These are phyloP conservation scores for Phlyctochytrium planicorne DNA, from an alignment of 192 early-diverging fungal genomes.

Conservation along the genomic window DNA sequence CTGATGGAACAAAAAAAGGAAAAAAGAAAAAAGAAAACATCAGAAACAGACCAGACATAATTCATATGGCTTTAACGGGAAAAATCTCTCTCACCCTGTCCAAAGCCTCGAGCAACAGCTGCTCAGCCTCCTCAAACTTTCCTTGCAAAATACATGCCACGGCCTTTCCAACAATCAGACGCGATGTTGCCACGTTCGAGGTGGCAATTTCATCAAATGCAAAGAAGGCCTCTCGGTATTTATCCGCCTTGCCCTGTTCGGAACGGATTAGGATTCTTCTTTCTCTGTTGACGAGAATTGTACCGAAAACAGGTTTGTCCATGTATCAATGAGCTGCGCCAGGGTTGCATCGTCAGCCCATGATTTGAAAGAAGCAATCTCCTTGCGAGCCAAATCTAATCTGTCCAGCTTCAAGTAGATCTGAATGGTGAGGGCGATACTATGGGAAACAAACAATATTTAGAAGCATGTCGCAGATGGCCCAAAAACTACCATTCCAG, in stretches of 20 bases:
- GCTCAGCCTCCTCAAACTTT: slow-evolving; percentile 80
- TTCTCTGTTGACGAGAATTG: background rate
- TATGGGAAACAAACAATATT: slow-evolving; percentile 25
- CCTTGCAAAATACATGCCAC: slow-evolving; percentile 77
- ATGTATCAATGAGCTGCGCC: slow-evolving; percentile 90
- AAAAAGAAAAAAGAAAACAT: background rate
- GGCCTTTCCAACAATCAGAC: slow-evolving; percentile 78
- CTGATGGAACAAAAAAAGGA: slow-evolving; percentile 27
- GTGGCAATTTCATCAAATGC: slow-evolving; percentile 93
- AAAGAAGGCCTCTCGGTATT: slow-evolving; percentile 86
- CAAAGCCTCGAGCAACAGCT: slow-evolving; percentile 74
- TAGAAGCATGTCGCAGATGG: background rate
- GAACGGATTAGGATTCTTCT: background rate
- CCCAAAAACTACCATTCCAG: slow-evolving; percentile 72
- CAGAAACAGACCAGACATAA: background rate
- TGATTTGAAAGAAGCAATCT: slow-evolving; percentile 68
- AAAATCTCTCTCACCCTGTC: slow-evolving; percentile 26
- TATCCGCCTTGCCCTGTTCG: slow-evolving; percentile 69
- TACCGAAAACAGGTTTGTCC: slow-evolving; percentile 58
- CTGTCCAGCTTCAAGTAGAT: slow-evolving; percentile 78
- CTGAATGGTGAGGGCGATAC: slow-evolving; percentile 74
- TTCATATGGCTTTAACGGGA: background rate
- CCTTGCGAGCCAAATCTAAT: slow-evolving; percentile 80
- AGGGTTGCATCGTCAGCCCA: slow-evolving; percentile 97
- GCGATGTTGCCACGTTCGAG: slow-evolving; percentile 64